Conservation (phyloP, 805 yeast genomes). For the Metahyphopichia silvanorum region DNA sequence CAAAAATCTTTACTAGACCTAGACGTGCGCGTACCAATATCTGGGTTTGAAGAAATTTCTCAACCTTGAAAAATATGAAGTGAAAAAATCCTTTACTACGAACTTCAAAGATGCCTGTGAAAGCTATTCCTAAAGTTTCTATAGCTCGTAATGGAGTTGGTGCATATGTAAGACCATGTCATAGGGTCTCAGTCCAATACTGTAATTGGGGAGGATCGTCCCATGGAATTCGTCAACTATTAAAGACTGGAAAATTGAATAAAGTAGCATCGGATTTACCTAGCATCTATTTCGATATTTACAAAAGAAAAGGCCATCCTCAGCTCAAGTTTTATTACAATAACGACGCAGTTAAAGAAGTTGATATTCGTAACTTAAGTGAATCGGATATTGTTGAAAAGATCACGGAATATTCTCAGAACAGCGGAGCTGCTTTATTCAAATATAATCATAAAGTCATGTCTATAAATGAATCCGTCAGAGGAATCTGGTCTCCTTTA, state of each 20-base stretch:
- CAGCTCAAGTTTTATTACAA: constrained; percentile 40
- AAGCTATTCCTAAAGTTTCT: constrained; percentile 56
- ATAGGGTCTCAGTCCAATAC: constrained; percentile 68
- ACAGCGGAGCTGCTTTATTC: constrained; percentile 64
- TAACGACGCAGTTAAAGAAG: constrained; percentile 38
- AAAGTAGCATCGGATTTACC: constrained; percentile 59
- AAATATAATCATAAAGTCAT: constrained; percentile 73
- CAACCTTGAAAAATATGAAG: not conserved
- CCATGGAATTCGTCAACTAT: constrained; percentile 70
- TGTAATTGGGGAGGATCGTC: constrained; percentile 98
- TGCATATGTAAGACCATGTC: constrained; percentile 72
- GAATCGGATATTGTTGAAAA: constrained; percentile 61
- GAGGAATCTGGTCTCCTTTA: constrained; percentile 98
- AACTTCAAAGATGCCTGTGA: constrained; percentile 45
- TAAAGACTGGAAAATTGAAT: constrained; percentile 49
- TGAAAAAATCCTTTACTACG: not conserved
- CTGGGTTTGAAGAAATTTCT: too few relatives aligned
- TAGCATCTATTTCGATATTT: constrained; percentile 67
- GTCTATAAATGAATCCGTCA: constrained; percentile 75
- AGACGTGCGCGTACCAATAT: not conserved
- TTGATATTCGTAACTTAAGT: constrained; percentile 76
- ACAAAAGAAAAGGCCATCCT: constrained; percentile 82
- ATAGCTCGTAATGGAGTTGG: constrained; percentile 74
- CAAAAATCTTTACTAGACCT: too few relatives aligned
- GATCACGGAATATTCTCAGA: constrained; percentile 57